A percentile compares a stretch with the other conserved stretches of the same genome.
Evolutionary conservation across 2,329 filamentous ascomycete genomes (phyloP).

Genomic region (Fusarium virguliforme): DNA sequence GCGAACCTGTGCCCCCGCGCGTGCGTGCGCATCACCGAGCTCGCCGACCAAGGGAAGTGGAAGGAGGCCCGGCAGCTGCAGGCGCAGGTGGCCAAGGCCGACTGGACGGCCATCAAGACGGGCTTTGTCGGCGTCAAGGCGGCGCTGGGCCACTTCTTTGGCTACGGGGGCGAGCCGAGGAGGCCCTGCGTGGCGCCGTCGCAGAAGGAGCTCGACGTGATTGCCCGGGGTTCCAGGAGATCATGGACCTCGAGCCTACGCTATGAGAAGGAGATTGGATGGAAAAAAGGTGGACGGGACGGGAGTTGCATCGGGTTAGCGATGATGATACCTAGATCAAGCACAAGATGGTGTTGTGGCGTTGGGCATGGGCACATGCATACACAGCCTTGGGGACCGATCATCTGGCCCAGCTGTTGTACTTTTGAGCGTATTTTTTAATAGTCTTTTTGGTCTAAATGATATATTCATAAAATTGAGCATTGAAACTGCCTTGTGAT

Average conservation of each 20-base stretch:
- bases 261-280: slow-evolving; percentile 32
- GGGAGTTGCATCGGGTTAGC: slow-evolving; percentile 38
- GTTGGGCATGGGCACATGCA: slow-evolving; percentile 35
- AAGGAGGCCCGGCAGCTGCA: slow-evolving; percentile 57
- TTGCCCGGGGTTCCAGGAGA: slow-evolving; percentile 57
- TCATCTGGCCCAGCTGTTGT: slow-evolving; percentile 38
- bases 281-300: slow-evolving; percentile 23
- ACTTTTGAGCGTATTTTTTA: slow-evolving; percentile 30
- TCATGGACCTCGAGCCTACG: slow-evolving; percentile 53
- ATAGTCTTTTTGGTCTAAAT: slow-evolving; percentile 30
- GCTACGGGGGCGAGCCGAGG: slow-evolving; percentile 59
- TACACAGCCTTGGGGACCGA: slow-evolving; percentile 25
- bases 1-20: slow-evolving; percentile 60
- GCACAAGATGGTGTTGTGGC: slow-evolving; percentile 47
- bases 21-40: slow-evolving; percentile 56
- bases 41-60: slow-evolving; percentile 55
- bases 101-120: slow-evolving; percentile 66
- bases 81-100: slow-evolving; percentile 61
- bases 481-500: background rate
- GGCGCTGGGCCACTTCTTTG: slow-evolving; percentile 60
- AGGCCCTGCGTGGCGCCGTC: slow-evolving; percentile 58
- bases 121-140: slow-evolving; percentile 67
- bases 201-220: slow-evolving; percentile 54
- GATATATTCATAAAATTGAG: slow-evolving; percentile 14
- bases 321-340: slow-evolving; percentile 44